Evolutionary conservation across 2,329 filamentous ascomycete species (phyloP), one percentile per base, ranked within the genome.

Genomic region (Xylaria sp.): DNA sequence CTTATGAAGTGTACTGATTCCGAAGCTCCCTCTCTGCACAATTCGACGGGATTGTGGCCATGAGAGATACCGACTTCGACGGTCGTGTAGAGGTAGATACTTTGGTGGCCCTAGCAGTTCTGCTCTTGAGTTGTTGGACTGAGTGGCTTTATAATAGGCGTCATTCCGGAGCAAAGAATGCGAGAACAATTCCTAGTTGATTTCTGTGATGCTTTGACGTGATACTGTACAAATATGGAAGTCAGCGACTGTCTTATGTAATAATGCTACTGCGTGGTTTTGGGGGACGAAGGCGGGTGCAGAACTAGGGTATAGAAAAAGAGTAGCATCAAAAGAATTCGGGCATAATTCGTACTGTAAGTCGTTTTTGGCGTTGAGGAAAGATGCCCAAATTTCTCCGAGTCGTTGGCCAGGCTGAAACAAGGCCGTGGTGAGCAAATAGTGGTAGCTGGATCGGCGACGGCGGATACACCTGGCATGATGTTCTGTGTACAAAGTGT

Each of bases 181-280:
- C 44, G 68, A 65, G 16, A 72, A 60, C 10, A 64, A 71, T 32
- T 71, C 73, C 78, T 74, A 79, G 53, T 74, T 72, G 47, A 78
- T 73, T 57, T 79, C 75, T 23, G 76, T 78, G n/a, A 79, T 73
- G 47, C 77, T 78, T 48, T 77, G 76, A 42, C 76, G 76, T 21
- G 77, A 77, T 60, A 79, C 73, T 70, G n/a, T 25, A 21, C 2
- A n/a, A 55, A 32, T 6, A 6, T 0, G 40, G 12, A 0, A 16
- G 35, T 69, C 3, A 69, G 68, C 40, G 21, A 10, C 44, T 55
- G 21, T 21, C 12, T 2, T 40, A 35, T 60, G n/a, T 10, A 47
- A 6, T 3, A 53, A n/a, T 16, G 21, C 18, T 25, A 25, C 10
- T 21, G 37, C 37, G 5, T 5, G 40, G 2, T 51, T 27, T n/a